phyloP scores from a whole-genome alignment of 129 eudicot genomes.

The Calendula officinalis region DNA sequence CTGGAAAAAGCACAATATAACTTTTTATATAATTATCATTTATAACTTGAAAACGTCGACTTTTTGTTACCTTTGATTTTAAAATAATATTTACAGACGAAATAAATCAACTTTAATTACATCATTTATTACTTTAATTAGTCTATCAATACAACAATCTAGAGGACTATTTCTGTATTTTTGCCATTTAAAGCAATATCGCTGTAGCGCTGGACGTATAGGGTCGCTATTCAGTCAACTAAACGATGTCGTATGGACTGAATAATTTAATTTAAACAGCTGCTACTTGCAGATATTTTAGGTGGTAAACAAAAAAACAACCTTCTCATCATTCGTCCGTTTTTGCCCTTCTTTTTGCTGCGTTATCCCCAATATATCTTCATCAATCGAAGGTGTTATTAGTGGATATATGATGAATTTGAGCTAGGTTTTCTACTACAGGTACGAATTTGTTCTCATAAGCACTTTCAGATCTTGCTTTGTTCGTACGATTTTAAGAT shows the following conservation, averaged over 20 bases:
- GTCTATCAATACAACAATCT: constrained; percentile 1
- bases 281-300: constrained; percentile 5
- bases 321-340: constrained; percentile 15
- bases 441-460: constrained; percentile 1
- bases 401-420: constrained; percentile 19
- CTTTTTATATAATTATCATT: too few species aligned
- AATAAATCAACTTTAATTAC: too few species aligned
- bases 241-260: constrained; percentile 12
- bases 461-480: constrained; percentile 27
- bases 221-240: constrained; percentile 14
- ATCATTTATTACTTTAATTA: not conserved
- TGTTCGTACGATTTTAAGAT: not conserved
- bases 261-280: constrained; percentile 3
- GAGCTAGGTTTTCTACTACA: constrained; percentile 21
- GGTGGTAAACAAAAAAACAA: constrained; percentile 9
- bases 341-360: constrained; percentile 5
- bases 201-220: not conserved
- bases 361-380: not conserved
- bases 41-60: too few species aligned
- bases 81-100: too few species aligned
- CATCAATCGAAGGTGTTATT: constrained; percentile 1
- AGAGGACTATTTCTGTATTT: constrained; percentile 10
- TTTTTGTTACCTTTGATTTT: too few species aligned
- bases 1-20: too few species aligned
- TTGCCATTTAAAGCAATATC: constrained; percentile 4